These are phyloP conservation scores for Hypoxylon rickii DNA, from an alignment of 495 filamentous ascomycete genomes.

Conservation along the genomic window DNA sequence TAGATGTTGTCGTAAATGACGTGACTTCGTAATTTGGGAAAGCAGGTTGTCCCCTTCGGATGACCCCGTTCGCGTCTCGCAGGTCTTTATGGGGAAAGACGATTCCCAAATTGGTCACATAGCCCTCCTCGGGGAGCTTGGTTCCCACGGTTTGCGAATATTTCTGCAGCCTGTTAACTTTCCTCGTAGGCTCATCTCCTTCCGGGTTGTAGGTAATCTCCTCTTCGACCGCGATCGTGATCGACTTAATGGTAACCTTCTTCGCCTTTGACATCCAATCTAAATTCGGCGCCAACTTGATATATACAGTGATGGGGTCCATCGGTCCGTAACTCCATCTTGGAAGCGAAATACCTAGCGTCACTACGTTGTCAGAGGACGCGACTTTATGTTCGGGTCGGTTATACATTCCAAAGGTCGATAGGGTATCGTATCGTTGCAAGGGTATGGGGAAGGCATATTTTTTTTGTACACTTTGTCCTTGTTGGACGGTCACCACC, in stretches of 20 bases:
- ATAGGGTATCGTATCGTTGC: conserved; percentile 90
- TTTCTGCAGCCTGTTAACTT: conserved; percentile 82
- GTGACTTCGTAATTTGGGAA: conserved; percentile 89
- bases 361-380: conserved; percentile 88
- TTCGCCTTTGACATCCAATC: conserved; percentile 89
- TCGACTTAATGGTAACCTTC: conserved; percentile 91
- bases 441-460: conserved; percentile 91
- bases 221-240: conserved; percentile 93
- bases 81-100: conserved; percentile 91
- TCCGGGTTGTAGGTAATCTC: conserved; percentile 98
- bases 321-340: conserved; percentile 96
- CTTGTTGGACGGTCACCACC: conserved; percentile 93
- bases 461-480: conserved; percentile 80
- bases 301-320: conserved; percentile 93
- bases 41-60: conserved; percentile 79
- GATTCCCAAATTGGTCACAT: conserved; percentile 86
- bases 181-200: conserved; percentile 93
- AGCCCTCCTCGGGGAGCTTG: conserved; percentile 85
- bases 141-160: conserved; percentile 79
- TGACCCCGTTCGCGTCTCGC: conserved; percentile 83
- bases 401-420: conserved; percentile 99
- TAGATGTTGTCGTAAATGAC: conserved; percentile 92
- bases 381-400: conserved; percentile 84
- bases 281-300: conserved; percentile 88
- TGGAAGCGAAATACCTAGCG: conserved; percentile 85